Base-by-base conservation (phyloP, 495 filamentous ascomycete species). In the Hypomontagnella monticulosa region DNA sequence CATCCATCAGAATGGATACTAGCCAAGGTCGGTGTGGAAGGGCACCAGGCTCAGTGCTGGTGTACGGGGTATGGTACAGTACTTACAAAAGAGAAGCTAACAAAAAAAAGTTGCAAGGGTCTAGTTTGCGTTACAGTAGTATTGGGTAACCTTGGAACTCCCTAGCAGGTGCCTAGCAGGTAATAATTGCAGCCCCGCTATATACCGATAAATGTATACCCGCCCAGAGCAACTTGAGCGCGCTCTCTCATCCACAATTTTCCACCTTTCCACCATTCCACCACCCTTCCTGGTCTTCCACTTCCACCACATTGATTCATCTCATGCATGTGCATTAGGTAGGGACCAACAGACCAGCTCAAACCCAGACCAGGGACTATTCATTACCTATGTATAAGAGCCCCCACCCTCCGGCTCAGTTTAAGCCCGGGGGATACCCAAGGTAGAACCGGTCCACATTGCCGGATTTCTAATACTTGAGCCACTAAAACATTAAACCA, bases 51-150 rank as follows among this genome's bases (percentile, higher is more conserved):
- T n/a, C n/a, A n/a, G n/a, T n/a, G n/a, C n/a, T 48, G 27, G 32
- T 23, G 44, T 27, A 27, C 23, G 23, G 23, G 23, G 23, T 27
- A 27, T 27, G 23, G 23, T 27, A 27, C 23, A 6, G 23, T 27
- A 27, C 23, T 27, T 27, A 27, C 23, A 27, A 27, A 3, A 27
- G 3, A 27, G 3, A 2, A 27, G 23, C 23, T 27, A 27, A 11
- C 27, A 30, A 48, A 48, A 30, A 23, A 23, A 27, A 20, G 44
- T 48, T 48, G 23, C 23, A 48, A 32, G 44, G 44, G 40, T 48
- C 15, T n/a, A 32, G 11, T 42, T 42, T 48, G 41, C 50, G 43
- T 55, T 55, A 62, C 42, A 34, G 50, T 62, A 62, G 59, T 43
- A 62, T 55, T 55, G 41, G 50, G 36, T 50, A 19, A 48, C n/a